Conservation (phyloP, 2,329 filamentous ascomycete species). For the Ramularia endophylla region DNA sequence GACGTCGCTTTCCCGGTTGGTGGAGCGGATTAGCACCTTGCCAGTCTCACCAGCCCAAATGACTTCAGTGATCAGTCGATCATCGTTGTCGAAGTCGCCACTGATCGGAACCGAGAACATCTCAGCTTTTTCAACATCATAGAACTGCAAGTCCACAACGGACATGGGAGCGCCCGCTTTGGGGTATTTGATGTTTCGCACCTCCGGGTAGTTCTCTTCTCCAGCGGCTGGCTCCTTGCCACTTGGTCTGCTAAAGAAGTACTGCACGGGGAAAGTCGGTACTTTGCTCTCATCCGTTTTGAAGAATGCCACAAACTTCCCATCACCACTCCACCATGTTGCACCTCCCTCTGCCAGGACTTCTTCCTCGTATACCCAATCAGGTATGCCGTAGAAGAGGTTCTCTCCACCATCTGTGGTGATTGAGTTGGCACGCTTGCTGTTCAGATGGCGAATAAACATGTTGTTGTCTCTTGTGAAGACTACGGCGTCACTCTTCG, state of each 20-base stretch:
- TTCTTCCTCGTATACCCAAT: conserved; percentile 94
- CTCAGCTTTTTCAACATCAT: conserved; percentile 70
- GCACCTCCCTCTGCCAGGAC: conserved; percentile 74
- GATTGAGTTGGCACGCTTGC: conserved; percentile 60
- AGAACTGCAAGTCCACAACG: conserved; percentile 80
- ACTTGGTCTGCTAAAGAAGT: conserved; percentile 83
- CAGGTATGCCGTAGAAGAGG: conserved; percentile 91
- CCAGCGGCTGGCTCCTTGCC: conserved; percentile 61
- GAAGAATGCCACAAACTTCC: conserved; percentile 83
- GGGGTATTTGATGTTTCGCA: conserved; percentile 91
- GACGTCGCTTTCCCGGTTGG: conserved; percentile 89
- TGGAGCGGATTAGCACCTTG: conserved; percentile 82
- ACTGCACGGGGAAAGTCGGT: conserved; percentile 87
- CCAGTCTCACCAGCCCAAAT: conserved; percentile 72
- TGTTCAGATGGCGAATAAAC: conserved; percentile 64
- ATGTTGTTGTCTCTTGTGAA: conserved; percentile 90
- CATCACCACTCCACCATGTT: conserved; percentile 93
- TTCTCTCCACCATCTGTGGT: conserved; percentile 82
- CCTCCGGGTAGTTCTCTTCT: conserved; percentile 84
- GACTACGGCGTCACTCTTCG: conserved; percentile 76
- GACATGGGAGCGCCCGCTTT: conserved; percentile 94
- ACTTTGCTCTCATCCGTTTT: conserved; percentile 91
- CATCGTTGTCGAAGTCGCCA: conserved; percentile 70
- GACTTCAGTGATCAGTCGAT: conserved; percentile 88
- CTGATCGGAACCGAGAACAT: conserved; percentile 73